Conservation (phyloP, 306 rosid genomes). For the Begonia fuchsioides region DNA sequence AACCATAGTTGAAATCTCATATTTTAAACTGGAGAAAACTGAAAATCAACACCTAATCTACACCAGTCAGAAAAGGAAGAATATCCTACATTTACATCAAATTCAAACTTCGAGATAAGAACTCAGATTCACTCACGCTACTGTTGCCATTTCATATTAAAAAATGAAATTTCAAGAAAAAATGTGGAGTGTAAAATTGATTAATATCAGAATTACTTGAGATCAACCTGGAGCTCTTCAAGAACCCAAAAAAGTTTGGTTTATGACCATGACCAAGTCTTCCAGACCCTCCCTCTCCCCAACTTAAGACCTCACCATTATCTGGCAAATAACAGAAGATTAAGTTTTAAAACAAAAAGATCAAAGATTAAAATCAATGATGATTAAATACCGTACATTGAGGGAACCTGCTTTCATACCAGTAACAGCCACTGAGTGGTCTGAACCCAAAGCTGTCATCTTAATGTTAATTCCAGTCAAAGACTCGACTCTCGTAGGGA, state of each 20-base stretch:
- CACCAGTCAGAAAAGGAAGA: too few species aligned
- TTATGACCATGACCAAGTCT: constrained; percentile 86
- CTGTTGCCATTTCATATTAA: too few species aligned
- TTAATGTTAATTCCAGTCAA: constrained; percentile 62
- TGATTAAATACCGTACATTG: too few species aligned
- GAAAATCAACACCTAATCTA: too few species aligned
- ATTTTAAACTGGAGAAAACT: too few species aligned
- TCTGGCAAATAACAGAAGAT: constrained; percentile 26
- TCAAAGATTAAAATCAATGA: background rate
- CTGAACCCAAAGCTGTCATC: constrained; percentile 77
- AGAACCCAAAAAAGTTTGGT: constrained; percentile 52
- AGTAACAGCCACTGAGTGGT: constrained; percentile 72
- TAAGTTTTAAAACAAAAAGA: constrained; percentile 1
- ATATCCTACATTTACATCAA: too few species aligned
- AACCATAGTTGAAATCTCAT: too few species aligned
- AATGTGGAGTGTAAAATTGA: too few species aligned
- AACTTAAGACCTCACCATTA: constrained; percentile 72
- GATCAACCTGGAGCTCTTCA: constrained; percentile 46
- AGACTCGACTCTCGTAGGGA: constrained; percentile 74
- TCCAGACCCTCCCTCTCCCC: constrained; percentile 89
- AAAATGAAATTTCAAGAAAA: too few species aligned
- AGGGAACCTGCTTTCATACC: constrained; percentile 30
- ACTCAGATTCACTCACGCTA: too few species aligned
- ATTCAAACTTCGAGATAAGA: too few species aligned
- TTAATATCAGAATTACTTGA: background rate